Percentiles rank a stretch among this genome's conserved stretches.
Conservation (phyloP, 371 early-diverging fungal species). For the Mortierella sp. region DNA sequence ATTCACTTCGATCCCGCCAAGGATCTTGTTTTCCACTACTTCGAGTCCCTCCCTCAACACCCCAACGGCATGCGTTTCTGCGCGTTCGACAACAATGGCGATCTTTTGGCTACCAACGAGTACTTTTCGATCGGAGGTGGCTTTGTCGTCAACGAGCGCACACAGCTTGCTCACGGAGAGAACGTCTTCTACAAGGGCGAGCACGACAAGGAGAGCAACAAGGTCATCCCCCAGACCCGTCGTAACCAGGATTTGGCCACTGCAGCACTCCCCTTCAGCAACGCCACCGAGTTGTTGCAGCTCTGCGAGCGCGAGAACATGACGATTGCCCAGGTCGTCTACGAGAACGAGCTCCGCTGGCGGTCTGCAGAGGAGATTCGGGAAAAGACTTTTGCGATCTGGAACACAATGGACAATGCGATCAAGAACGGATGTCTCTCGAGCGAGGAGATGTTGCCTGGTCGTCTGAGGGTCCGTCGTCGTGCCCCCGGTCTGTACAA, state of each 20-base stretch:
- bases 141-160: slow-evolving; percentile 94
- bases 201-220: slow-evolving; percentile 60
- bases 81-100: slow-evolving; percentile 83
- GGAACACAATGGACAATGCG: slow-evolving; percentile 95
- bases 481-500: slow-evolving; percentile 92
- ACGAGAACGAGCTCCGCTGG: slow-evolving; percentile 95
- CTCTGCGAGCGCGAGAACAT: slow-evolving; percentile 88
- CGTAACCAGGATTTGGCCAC: slow-evolving; percentile 80
- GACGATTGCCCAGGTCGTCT: slow-evolving; percentile 97
- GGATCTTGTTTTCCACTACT: slow-evolving; percentile 89
- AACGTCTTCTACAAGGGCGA: slow-evolving; percentile 86
- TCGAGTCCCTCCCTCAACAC: slow-evolving; percentile 92
- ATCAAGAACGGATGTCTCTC: slow-evolving; percentile 83
- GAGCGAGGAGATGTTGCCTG: slow-evolving; percentile 80
- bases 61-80: slow-evolving; percentile 97
- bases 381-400: slow-evolving; percentile 82
- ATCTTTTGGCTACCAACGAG: slow-evolving; percentile 92
- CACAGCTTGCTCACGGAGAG: slow-evolving; percentile 88
- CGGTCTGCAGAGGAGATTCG: slow-evolving; percentile 84
- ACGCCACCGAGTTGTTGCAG: slow-evolving; percentile 83
- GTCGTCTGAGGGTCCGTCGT: slow-evolving; percentile 86
- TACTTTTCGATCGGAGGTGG: slow-evolving; percentile 97
- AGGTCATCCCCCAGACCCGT: slow-evolving; percentile 63
- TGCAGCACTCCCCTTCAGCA: slow-evolving; percentile 91
- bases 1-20: slow-evolving; percentile 88